Evolutionary conservation across 106 monocot species (phyloP), one percentile per base, ranked within the genome.

Genomic region (Iris macrosiphon): DNA sequence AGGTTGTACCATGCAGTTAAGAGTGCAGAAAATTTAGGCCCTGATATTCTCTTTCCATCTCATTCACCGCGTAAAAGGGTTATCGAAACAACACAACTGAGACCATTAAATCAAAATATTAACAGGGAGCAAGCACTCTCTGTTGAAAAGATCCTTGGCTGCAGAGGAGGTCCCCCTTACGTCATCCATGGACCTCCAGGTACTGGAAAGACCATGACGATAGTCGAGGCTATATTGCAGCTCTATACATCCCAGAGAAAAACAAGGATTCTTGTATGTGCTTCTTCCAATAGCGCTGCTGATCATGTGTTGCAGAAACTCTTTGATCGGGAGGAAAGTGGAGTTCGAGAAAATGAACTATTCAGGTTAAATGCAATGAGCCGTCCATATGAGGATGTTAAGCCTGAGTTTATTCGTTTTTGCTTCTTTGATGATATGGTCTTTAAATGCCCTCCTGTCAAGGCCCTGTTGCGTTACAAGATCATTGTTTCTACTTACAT

Each of bases 101-200:
- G 34, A 7, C 83, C 78, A 12, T 52, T 87, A 1, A 83, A 73
- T 73, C 59, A 44, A 28, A 40, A 51, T 50, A 30, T 98, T n/a
- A 98, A 91, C 41, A 67, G 31, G 30, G 91, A 98, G 65, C 98
- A 98, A 62, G 31, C 63, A 1, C 7, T 32, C 12, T 68, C 83
- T 17, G 83, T 98, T 39, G 67, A 72, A 52, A 87, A 78, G 75
- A 91, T 98, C 57, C 78, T 98, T 16, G 78, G 83, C n/a, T 91
- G 83, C 75, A 65, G 52, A 59, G 91, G 98, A 24, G 43, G 58
- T 73, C 78, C 91, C 48, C 98, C 91, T 15, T 98, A 98, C 68
- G 69, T 87, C 42, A 87, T 98, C 40, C 62, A 91, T 73, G 98
- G 98, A 23, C 98, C 98, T 59, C 98, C 91, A 25, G 98, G 98